These are phyloP conservation scores for Tetracladium marchalianum DNA, from an alignment of 495 filamentous ascomycete species.

Conservation along the genomic window DNA sequence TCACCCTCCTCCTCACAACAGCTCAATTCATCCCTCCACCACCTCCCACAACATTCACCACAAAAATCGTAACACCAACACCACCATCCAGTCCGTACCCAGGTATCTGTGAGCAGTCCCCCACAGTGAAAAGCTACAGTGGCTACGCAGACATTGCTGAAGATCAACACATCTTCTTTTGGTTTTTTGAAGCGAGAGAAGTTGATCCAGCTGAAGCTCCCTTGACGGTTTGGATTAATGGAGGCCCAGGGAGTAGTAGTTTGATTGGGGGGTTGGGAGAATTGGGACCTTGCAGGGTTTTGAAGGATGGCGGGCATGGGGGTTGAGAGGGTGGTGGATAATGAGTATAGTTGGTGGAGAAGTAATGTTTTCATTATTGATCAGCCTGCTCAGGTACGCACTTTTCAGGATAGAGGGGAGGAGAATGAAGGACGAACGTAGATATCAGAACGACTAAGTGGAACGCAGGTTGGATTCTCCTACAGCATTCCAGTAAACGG, in stretches of 20 bases:
- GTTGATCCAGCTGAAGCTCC: conserved; percentile 41
- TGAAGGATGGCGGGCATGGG: conserved; percentile 30
- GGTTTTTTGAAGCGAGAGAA: conserved; percentile 54
- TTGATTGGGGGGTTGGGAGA: conserved; percentile 58
- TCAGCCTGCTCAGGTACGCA: conserved; percentile 37
- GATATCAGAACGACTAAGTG: no score
- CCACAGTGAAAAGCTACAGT: conserved; percentile 53
- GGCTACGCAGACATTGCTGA: conserved; percentile 56
- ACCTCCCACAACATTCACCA: conserved; percentile 34
- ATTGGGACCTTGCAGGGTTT: conserved; percentile 44
- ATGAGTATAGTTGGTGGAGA: conserved; percentile 49
- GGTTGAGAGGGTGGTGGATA: conserved; percentile 25
- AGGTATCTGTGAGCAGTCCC: conserved; percentile 57
- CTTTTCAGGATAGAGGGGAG: neutral
- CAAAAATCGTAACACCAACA: conserved; percentile 38
- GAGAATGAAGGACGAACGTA: no score
- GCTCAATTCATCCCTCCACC: conserved; percentile 53
- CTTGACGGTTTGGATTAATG: conserved; percentile 54
- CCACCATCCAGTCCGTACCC: conserved; percentile 48
- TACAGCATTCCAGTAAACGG: conserved; percentile 45
- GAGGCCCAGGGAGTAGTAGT: conserved; percentile 45
- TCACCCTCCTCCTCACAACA: no score
- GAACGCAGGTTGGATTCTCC: conserved; percentile 40
- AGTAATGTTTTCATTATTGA: conserved; percentile 51
- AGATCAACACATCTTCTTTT: conserved; percentile 56